phyloP scores from a whole-genome alignment of 202 grass and related monocot genomes.

The Brachypodium distachyon region DNA sequence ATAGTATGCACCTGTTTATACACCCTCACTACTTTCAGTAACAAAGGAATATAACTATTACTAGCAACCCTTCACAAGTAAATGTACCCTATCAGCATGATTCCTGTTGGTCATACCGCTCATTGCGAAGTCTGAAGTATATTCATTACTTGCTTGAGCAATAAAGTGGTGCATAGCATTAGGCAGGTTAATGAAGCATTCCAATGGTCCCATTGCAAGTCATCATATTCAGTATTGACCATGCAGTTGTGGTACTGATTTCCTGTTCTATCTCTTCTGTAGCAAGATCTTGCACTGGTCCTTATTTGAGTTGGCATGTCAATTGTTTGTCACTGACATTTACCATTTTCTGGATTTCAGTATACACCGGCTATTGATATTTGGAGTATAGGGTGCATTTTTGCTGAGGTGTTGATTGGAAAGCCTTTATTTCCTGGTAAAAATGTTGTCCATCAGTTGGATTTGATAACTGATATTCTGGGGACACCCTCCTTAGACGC shows the following conservation, averaged over 20 bases:
- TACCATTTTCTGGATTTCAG: constrained; percentile 24
- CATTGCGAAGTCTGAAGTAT: not conserved
- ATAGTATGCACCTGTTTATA: not conserved
- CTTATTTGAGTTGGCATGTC: constrained; percentile 20
- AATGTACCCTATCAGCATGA: not conserved
- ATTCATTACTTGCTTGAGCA: not conserved
- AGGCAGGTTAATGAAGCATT: not conserved
- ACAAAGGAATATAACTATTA: not conserved
- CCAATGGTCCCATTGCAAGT: not conserved
- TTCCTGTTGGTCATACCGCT: not conserved
- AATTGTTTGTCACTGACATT: constrained; percentile 14
- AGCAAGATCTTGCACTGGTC: not conserved
- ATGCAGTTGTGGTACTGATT: not conserved
- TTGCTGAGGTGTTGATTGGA: constrained; percentile 52
- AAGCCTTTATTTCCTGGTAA: constrained; percentile 64
- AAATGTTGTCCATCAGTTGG: constrained; percentile 72
- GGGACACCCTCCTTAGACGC: constrained; percentile 55
- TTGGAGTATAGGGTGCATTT: constrained; percentile 68
- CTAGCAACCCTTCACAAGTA: not conserved
- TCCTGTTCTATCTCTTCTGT: not conserved
- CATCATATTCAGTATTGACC: not conserved
- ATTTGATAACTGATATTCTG: constrained; percentile 66
- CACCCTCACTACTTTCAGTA: not conserved
- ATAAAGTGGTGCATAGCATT: not conserved
- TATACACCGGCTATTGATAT: constrained; percentile 71